phyloP scores from a whole-genome alignment of 768 basidiomycete genomes.

The Podaxis mareebaensis region DNA sequence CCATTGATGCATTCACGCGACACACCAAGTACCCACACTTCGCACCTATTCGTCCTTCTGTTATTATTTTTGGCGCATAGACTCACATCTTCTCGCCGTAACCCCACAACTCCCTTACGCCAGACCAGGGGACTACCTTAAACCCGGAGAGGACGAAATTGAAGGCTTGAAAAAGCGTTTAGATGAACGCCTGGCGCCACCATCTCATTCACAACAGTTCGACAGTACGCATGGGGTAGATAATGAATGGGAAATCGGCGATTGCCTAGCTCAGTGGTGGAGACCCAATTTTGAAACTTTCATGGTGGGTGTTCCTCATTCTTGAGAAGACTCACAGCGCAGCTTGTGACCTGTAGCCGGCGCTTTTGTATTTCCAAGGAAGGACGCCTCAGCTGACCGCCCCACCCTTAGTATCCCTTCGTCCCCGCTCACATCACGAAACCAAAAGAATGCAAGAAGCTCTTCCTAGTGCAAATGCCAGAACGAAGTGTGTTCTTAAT shows the following conservation, averaged over 20 bases:
- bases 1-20: not conserved
- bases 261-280: constrained; percentile 99
- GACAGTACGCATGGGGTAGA: constrained; percentile 75
- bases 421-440: constrained; percentile 95
- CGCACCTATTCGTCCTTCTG: not conserved
- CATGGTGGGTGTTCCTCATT: constrained; percentile 66
- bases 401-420: constrained; percentile 74
- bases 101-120: not conserved
- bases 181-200: constrained; percentile 86
- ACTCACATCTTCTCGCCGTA: not conserved
- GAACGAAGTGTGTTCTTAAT: constrained; percentile 72
- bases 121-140: constrained; percentile 98
- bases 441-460: constrained; percentile 97
- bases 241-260: constrained; percentile 95
- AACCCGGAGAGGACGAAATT: constrained; percentile 92
- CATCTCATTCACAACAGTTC: constrained; percentile 67
- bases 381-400: not conserved
- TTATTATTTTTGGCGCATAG: constrained; percentile 1
- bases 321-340: not conserved
- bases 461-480: constrained; percentile 95
- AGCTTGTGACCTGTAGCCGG: not conserved
- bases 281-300: constrained; percentile 98
- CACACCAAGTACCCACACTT: not conserved
- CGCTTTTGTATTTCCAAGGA: no score
- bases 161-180: constrained; percentile 88